Base-by-base conservation (phyloP, 2,329 filamentous ascomycete species). In the Zelopaecilomyces penicillatus region DNA sequence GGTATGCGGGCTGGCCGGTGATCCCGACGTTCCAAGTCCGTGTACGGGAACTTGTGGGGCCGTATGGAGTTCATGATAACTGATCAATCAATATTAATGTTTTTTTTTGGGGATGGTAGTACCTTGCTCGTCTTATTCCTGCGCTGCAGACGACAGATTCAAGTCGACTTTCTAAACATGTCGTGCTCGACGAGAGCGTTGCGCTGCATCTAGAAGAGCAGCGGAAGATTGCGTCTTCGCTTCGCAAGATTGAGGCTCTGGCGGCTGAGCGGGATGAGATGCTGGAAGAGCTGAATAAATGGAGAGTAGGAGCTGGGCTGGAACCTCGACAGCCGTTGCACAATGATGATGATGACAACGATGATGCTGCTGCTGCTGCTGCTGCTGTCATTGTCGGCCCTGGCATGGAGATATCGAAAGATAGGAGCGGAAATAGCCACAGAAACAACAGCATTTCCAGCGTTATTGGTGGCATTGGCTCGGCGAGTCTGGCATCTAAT, bases 141-240 rank as follows among this genome's bases (percentile, higher is more conserved):
- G 50, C 58, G 5, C 53, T 66, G 4, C 50, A 57, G 26, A 56
- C 57, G 9, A 60, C 55, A 1, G 63, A 68, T 19, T 55, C 63
- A 12, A 57, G 57, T 32, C 60, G 63, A 10, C 58, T 68, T 1
- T 67, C 65, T 2, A 68, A 68, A 43, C 65, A 68, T 35, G 56
- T 66, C 12, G 63, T 68, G 11, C 50, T 67, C 10, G 58, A 65
- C 26, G 60, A 65, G 47, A 59, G 60, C 43, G 65, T 66, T 43
- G 41, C 58, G 4, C 56, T 59, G 11, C 57, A 61, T 45, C 50
- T 51, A 31, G 41, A 53, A 7, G 53, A 60, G 34, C 57, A 60
- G 9, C 41, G 28, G 1, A 44, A 43, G 3, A 52, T 52, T 4
- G 31, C 48, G 3, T 52, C 53, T 7, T 47, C 54, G 1, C 41